Base-by-base conservation (phyloP, 805 yeast species). In the Komagataella pseudopastoris region DNA sequence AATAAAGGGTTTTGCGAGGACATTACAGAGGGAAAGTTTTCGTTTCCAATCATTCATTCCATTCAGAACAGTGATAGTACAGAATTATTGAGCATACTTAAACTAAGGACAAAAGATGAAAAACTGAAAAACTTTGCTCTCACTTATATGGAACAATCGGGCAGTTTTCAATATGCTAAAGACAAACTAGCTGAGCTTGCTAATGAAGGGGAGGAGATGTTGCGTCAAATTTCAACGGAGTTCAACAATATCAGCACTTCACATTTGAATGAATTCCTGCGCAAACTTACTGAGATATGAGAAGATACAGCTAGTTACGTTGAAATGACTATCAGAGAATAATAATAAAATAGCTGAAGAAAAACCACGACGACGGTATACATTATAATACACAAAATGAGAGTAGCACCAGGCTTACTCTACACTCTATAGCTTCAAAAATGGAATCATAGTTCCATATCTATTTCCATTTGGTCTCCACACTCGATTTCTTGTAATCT, bases 1-100 rank as follows among this genome's bases (percentile, higher is more conserved):
- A 80, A 79, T 61, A 85, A 87, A 72, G 96, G 95, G 2, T 76
- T 76, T 55, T 80, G 88, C 51, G 96, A 90, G 59, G 98, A 90
- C 61, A 74, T 90, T 30, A 79, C 88, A 0, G 96, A 90, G 63
- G 96, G 96, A 0, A 90, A 89, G 64, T 78, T 85, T 54, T 87
- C 96, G 0, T 85, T 87, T 55, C 96, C 96, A 0, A 80, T 90
- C 2, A 75, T 90, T 16, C 93, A 88, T 63, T 74, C 82, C 3
- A 64, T 84, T 2, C 59, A 69, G 17, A 58, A 61, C 43, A 70
- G 69, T 49, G 55, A 58, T 1, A 70, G 71, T 50, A 64, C 68
- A 51, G 74, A 73, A 50, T 60, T 81, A 8, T 55, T 73, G 51
- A 71, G 72, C 48, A 79, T 81, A n/a, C 63, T 84, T 51, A 71